phyloP scores from a whole-genome alignment of 345 rosid genomes.

The Populus nigra region DNA sequence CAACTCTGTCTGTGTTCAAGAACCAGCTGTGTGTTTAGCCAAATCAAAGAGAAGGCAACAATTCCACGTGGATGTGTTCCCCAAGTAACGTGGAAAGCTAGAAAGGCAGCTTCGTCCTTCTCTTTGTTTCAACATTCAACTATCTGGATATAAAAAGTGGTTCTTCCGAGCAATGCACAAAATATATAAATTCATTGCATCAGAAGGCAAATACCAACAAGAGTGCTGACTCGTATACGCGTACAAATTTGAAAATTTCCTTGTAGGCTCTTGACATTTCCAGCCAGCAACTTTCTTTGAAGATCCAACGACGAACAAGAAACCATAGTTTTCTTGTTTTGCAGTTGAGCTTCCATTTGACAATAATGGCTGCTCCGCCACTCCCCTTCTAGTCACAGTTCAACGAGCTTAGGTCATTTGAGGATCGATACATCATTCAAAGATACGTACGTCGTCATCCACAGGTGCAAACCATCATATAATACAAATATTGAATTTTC shows the following conservation, averaged over 20 bases:
- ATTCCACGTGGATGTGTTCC: too few species aligned
- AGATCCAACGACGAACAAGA: neutral
- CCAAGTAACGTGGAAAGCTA: too few species aligned
- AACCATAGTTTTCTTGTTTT: neutral
- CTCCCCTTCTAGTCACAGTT: neutral
- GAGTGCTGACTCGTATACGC: neutral
- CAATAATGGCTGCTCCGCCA: neutral
- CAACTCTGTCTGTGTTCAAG: too few species aligned
- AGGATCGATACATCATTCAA: neutral
- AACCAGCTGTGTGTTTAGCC: too few species aligned
- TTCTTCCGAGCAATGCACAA: too few species aligned
- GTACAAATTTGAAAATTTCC: neutral
- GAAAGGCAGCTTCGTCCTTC: neutral
- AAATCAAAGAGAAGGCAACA: too few species aligned
- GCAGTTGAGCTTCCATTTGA: neutral
- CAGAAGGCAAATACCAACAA: neutral
- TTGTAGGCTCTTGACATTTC: neutral
- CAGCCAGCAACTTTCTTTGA: neutral
- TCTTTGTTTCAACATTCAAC: neutral
- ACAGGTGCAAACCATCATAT: neutral
- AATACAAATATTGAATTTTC: neutral
- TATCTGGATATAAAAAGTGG: too few species aligned
- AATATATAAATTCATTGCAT: too few species aligned
- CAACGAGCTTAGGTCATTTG: neutral
- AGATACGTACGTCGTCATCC: neutral